Base-by-base conservation (phyloP, 208 protist species). In the Strigomonas culicis region DNA sequence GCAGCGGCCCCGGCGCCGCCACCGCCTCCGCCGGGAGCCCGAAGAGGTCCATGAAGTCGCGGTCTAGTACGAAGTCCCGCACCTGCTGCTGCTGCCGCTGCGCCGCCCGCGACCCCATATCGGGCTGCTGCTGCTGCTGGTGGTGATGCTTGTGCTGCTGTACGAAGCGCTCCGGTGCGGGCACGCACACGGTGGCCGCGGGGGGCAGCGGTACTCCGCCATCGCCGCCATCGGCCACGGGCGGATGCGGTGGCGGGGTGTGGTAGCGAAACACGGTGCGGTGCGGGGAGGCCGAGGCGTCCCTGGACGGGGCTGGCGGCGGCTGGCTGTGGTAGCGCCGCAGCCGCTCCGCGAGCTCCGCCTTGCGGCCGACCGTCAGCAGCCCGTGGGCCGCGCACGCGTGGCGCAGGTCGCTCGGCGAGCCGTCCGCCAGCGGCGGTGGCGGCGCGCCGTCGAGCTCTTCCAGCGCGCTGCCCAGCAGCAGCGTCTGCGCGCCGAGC, bases 241-340 rank as follows among this genome's bases (percentile, higher is more conserved):
- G n/a, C n/a, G n/a, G 19, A 0, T 49, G 31, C 13, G 30, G 49
- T 2, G 72, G 68, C 4, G 59, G 66, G 41, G 67, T 70, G 13
- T 27, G 73, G 28, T 80, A 80, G 34, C 70, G 64, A 43, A 80
- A 80, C 22, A 71, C 53, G 8, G 75, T 80, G 4, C 75, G 75
- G 31, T 63, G 75, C n/a, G 70, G 75, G 19, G 67, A 77, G 1
- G 59, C 64, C 22, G 55, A 64, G 47, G 36, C 11, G 43, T 11
- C 46, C 10, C 52, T n/a, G 0, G 21, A 25, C 4, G 22, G 0
- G 49, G n/a, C 19, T 0, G n/a, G n/a, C n/a, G n/a, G n/a, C 36
- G 25, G 19, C 4, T 57, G 50, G 15, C 46, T 17, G 21, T 69
- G 36, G 56, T 75, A 75, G 4, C 65, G 44, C 17, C 13, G 24